Percentiles rank a stretch among this genome's conserved stretches.
Evolutionary conservation across 2,329 filamentous ascomycete species (phyloP).

Genomic region (Fusarium sp.): DNA sequence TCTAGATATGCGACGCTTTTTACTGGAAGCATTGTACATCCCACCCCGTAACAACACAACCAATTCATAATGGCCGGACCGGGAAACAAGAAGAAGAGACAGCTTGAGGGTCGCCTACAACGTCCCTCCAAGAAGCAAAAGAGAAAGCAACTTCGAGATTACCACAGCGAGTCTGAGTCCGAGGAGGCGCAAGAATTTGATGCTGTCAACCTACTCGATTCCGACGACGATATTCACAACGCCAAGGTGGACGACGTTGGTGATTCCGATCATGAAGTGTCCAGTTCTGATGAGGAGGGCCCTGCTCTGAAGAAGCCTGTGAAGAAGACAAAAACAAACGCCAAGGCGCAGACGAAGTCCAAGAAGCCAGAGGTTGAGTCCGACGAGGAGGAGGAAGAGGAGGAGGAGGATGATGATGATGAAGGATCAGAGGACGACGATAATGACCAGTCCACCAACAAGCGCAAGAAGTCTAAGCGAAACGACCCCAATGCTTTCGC

Average conservation of each 20-base stretch:
- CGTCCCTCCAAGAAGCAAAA: slow-evolving; percentile 69
- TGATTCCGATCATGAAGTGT: slow-evolving; percentile 55
- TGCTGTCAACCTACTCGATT: slow-evolving; percentile 69
- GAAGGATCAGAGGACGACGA: slow-evolving; percentile 56
- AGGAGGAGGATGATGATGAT: slow-evolving; percentile 43
- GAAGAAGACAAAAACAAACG: slow-evolving; percentile 50
- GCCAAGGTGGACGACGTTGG: slow-evolving; percentile 66
- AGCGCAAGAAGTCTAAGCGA: slow-evolving; percentile 78
- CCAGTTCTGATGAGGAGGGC: slow-evolving; percentile 57
- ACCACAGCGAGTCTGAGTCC: slow-evolving; percentile 69
- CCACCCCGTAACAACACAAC: slow-evolving; percentile 18
- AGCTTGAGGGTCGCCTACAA: slow-evolving; percentile 50
- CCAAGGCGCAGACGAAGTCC: slow-evolving; percentile 46
- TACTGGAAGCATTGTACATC: slow-evolving; percentile 23
- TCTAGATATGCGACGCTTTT: slow-evolving; percentile 33
- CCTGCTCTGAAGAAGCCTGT: slow-evolving; percentile 50
- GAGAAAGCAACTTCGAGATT: slow-evolving; percentile 61
- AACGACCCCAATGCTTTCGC: slow-evolving; percentile 94
- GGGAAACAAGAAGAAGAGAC: slow-evolving; percentile 55
- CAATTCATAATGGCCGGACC: slow-evolving; percentile 53
- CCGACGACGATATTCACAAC: slow-evolving; percentile 71
- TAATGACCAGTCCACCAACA: slow-evolving; percentile 55
- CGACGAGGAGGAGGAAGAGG: slow-evolving; percentile 37
- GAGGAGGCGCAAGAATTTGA: slow-evolving; percentile 62
- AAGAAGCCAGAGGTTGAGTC: slow-evolving; percentile 46